Evolutionary conservation across 2,329 filamentous ascomycete genomes (phyloP).

Genomic region (Periconia macrospinosa): DNA sequence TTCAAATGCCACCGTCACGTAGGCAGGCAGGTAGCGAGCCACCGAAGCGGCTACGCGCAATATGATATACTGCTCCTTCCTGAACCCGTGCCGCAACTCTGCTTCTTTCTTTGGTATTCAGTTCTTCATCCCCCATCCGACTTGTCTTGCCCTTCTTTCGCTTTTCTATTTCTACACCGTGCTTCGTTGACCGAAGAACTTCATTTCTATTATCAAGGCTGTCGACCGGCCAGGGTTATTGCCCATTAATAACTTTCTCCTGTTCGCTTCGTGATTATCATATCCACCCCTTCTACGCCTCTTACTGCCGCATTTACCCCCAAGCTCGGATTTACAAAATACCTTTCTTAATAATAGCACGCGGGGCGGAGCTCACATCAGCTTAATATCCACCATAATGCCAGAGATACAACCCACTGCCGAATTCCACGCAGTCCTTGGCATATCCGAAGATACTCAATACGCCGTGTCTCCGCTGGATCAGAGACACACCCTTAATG

Average conservation of each 20-base stretch:
- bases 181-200: constrained; percentile 52
- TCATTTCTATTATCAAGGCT: constrained; percentile 40
- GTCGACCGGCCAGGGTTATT: constrained; percentile 49
- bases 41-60: constrained; percentile 34
- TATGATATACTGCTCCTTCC: constrained; percentile 34
- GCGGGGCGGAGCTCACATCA: constrained; percentile 40
- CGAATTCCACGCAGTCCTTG: constrained; percentile 48
- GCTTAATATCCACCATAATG: constrained; percentile 47
- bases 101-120: constrained; percentile 35
- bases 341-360: constrained; percentile 41
- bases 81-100: constrained; percentile 29
- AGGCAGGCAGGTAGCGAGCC: constrained; percentile 22
- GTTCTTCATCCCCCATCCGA: constrained; percentile 34
- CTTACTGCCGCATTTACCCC: constrained; percentile 17
- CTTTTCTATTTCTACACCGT: constrained; percentile 11
- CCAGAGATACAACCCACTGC: constrained; percentile 50
- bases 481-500: constrained; percentile 61
- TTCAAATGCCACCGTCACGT: constrained; percentile 31
- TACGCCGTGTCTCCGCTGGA: constrained; percentile 55
- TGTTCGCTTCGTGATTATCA: constrained; percentile 22
- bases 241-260: constrained; percentile 36
- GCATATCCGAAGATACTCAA: constrained; percentile 26
- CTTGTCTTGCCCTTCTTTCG: constrained; percentile 13
- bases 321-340: constrained; percentile 29
- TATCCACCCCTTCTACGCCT: constrained; percentile 14